Percentiles rank a stretch among this genome's conserved stretches.
These are phyloP conservation scores for Arxiozyma telluris DNA, from an alignment of 1,139 yeast species.

Conservation along the genomic window DNA sequence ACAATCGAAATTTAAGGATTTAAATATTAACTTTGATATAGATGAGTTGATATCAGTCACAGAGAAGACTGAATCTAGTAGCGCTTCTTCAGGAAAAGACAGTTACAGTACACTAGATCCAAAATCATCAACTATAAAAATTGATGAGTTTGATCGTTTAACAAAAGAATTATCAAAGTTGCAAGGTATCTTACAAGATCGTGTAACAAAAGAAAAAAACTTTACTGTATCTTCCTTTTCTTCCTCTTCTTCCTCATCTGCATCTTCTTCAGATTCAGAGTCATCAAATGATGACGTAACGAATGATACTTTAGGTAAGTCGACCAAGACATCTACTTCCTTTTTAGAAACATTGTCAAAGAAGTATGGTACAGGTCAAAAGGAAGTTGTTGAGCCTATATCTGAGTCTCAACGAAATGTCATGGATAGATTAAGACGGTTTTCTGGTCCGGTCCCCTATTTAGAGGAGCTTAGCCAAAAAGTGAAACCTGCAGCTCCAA, in stretches of 20 bases:
- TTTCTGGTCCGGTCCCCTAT: constrained; percentile 32
- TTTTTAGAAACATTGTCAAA: constrained; percentile 28
- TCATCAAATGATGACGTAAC: constrained; percentile 6
- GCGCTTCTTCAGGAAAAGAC: not conserved
- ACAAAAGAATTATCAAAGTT: constrained; percentile 32
- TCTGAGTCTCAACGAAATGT: constrained; percentile 20
- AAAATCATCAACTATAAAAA: constrained; percentile 36
- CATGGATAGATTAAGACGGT: constrained; percentile 25
- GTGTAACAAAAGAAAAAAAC: constrained; percentile 4
- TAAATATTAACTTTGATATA: constrained; percentile 45
- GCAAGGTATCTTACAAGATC: constrained; percentile 7
- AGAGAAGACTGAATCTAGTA: constrained; percentile 8
- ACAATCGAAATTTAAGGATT: constrained; percentile 50
- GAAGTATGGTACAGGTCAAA: constrained; percentile 27
- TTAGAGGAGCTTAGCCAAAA: constrained; percentile 49
- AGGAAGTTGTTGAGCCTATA: constrained; percentile 6
- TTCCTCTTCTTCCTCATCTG: constrained; percentile 12
- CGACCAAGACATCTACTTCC: constrained; percentile 19
- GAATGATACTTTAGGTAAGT: not conserved
- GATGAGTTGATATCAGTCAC: constrained; percentile 10
- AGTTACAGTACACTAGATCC: constrained; percentile 33
- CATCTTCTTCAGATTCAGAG: constrained; percentile 1
- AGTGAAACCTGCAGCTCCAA: constrained; percentile 28
- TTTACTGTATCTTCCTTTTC: constrained; percentile 6
- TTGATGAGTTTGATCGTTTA: constrained; percentile 40